Percentiles rank a stretch among this genome's conserved stretches.
Evolutionary conservation across 78 protist species (phyloP).

Genomic region (Polysphondylium violaceum): DNA sequence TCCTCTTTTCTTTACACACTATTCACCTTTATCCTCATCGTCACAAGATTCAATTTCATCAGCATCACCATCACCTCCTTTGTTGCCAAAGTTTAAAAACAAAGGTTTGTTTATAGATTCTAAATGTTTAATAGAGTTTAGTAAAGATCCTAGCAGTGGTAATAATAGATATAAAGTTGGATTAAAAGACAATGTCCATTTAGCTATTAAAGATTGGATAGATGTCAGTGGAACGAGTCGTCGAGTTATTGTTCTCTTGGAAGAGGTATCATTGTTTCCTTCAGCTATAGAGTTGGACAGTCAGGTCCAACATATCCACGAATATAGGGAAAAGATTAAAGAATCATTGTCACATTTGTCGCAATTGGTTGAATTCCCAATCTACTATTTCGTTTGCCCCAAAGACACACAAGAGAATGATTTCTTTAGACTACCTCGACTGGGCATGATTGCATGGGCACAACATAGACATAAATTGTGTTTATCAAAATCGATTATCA

Average conservation of each 20-base stretch:
- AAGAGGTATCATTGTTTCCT: constrained; percentile 56
- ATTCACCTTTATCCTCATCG: too few relatives aligned
- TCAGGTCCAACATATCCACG: background rate
- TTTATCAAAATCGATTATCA: constrained; percentile 17
- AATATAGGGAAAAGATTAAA: constrained; percentile 9
- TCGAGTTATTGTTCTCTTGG: constrained; percentile 34
- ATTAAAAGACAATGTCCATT: background rate
- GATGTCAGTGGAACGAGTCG: background rate
- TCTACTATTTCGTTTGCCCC: constrained; percentile 44
- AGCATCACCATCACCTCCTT: too few relatives aligned
- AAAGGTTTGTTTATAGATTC: constrained; percentile 7
- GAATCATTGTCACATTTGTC: constrained; percentile 12
- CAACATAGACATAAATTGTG: constrained; percentile 53
- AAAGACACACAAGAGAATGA: constrained; percentile 17
- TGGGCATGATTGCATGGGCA: constrained; percentile 56
- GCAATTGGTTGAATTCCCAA: constrained; percentile 1
- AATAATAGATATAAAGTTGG: background rate
- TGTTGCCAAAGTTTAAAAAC: too few relatives aligned
- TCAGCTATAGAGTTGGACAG: constrained; percentile 17
- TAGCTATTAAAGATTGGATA: constrained; percentile 47
- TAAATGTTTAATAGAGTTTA: too few relatives aligned
- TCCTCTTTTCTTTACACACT: constrained; percentile 18
- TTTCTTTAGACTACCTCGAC: constrained; percentile 59
- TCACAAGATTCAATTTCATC: background rate
- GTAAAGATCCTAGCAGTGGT: background rate